Evolutionary conservation across 2,329 filamentous ascomycete species (phyloP), one percentile per base, ranked within the genome.

Genomic region (Beauveria rudraprayagi): DNA sequence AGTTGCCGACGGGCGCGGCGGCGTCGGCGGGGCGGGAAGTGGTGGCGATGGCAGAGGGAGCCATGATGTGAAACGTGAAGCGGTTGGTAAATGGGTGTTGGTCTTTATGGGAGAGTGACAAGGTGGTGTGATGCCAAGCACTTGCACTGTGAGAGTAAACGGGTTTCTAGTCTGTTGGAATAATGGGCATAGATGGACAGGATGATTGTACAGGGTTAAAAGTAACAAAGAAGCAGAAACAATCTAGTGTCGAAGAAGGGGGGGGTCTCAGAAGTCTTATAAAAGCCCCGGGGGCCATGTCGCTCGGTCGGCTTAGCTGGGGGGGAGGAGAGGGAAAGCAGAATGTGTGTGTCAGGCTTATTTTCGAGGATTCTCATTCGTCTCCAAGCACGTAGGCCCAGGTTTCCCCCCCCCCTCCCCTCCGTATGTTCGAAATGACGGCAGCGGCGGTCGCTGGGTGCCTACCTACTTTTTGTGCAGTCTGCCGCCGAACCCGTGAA

Each of bases 11-110:
- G 67, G 80, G 76, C 68, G 82, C 79, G 52, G 84, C 77, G 63
- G 81, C 79, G 68, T 78, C 82, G 54, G 71, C 71, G 66, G 77
- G 72, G 64, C 79, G 78, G 67, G 75, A 73, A 58, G 72, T 72
- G 56, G 79, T 77, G 50, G 79, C 78, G 68, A 83, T 76, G 63
- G 83, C 83, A 66, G 83, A 84, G 64, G 84, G 84, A 66, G 83
- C 79, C 84, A 87, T 86, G 71, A 67, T 73, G 66, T 17, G 52
- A 43, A 19, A 26, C 44, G 37, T 51, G 37, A 47, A 30, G 17
- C 14, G 24, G 47, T 50, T 55, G 22, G 52, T 44, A 10, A 17
- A 34, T 34, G 30, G 30, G 1, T 34, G 30, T 34, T 34, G 11
- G 26, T 30, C 19, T 44, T 26, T 26, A 56, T 41, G 37, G 62